Evolutionary conservation across 2,329 filamentous ascomycete genomes (phyloP).

Genomic region (Trichoderma sp.): DNA sequence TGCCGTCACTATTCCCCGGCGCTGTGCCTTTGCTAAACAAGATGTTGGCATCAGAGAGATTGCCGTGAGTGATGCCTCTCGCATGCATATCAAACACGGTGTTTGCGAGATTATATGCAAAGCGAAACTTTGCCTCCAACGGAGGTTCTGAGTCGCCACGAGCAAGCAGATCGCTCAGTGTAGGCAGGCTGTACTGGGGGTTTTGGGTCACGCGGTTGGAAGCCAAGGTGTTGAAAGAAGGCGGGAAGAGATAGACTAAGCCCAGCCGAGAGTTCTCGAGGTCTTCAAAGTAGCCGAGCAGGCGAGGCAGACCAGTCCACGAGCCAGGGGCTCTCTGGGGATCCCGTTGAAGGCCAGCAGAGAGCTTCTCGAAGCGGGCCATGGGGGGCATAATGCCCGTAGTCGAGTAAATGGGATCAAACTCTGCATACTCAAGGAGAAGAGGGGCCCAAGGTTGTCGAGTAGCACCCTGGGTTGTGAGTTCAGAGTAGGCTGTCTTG

Average conservation of each 20-base stretch:
- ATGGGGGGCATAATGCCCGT: constrained; percentile 68
- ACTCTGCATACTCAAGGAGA: constrained; percentile 71
- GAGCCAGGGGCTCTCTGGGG: constrained; percentile 56
- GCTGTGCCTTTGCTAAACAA: constrained; percentile 62
- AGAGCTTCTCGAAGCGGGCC: constrained; percentile 67
- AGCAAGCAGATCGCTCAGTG: constrained; percentile 58
- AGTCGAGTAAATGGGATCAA: constrained; percentile 63
- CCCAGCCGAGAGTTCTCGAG: constrained; percentile 70
- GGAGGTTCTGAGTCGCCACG: constrained; percentile 62
- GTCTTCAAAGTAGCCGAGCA: constrained; percentile 76
- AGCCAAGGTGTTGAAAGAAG: constrained; percentile 62
- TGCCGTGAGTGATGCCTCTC: constrained; percentile 70
- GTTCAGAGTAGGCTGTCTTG: constrained; percentile 56
- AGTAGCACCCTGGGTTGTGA: constrained; percentile 46
- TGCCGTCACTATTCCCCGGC: constrained; percentile 46
- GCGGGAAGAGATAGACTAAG: constrained; percentile 74
- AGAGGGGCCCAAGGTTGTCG: constrained; percentile 58
- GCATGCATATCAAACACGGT: constrained; percentile 75
- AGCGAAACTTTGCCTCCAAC: constrained; percentile 74
- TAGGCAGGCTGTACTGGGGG: constrained; percentile 55
- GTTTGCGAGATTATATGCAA: constrained; percentile 72
- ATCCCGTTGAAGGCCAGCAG: constrained; percentile 59
- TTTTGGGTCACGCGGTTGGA: constrained; percentile 56
- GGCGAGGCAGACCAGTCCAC: constrained; percentile 64
- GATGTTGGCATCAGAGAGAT: constrained; percentile 68